Evolutionary conservation across 1,284 basidiomycete genomes (phyloP).

Genomic region (Moesziomyces parantarcticus): DNA sequence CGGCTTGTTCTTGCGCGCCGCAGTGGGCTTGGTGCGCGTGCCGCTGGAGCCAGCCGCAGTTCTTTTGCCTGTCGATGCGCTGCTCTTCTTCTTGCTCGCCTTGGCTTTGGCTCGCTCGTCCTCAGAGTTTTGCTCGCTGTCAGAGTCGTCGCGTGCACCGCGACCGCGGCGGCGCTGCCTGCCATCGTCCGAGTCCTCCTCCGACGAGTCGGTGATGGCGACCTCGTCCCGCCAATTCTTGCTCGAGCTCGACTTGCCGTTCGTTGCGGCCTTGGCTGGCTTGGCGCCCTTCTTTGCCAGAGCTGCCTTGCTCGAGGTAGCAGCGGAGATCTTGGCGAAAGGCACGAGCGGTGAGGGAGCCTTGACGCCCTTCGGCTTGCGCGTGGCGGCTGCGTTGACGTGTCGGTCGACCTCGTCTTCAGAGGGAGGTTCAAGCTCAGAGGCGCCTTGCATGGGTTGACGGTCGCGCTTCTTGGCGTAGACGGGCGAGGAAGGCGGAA

Average conservation of each 20-base stretch:
- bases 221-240: slow-evolving; percentile 44
- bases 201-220: slow-evolving; percentile 42
- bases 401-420: slow-evolving; percentile 28
- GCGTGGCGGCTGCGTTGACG: slow-evolving; percentile 2
- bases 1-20: slow-evolving; percentile 11
- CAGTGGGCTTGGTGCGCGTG: slow-evolving; percentile 3
- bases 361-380: slow-evolving; percentile 19
- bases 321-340: slow-evolving; percentile 23
- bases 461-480: slow-evolving; percentile 36
- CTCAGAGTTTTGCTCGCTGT: slow-evolving; percentile 16
- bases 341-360: slow-evolving; percentile 29
- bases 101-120: slow-evolving; percentile 10
- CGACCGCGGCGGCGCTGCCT: neutral
- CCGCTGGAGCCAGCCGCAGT: neutral
- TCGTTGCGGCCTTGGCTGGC: slow-evolving; percentile 4
- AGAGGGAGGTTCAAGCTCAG: slow-evolving; percentile 36
- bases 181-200: slow-evolving; percentile 21
- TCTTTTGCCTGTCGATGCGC: neutral
- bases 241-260: slow-evolving; percentile 17
- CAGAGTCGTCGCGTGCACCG: neutral
- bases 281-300: slow-evolving; percentile 17
- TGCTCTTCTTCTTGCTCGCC: slow-evolving; percentile 9
- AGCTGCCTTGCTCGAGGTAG: slow-evolving; percentile 5
- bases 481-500: slow-evolving; percentile 35
- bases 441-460: slow-evolving; percentile 47